phyloP scores from a whole-genome alignment of 83 land plant species.

The Diphasiastrum complanatum region DNA sequence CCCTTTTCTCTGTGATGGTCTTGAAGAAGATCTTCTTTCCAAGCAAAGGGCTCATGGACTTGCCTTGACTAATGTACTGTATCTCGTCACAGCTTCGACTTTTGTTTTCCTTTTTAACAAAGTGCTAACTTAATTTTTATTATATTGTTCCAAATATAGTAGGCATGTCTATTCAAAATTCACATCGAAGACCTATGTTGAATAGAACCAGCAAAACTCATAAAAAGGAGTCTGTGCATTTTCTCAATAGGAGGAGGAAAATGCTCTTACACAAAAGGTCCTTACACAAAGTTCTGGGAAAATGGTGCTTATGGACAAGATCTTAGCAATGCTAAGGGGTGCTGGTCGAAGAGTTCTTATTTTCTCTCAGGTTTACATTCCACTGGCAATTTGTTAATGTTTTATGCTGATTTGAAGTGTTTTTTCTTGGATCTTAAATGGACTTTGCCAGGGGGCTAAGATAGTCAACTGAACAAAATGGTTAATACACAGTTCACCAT shows the following conservation, averaged over 20 bases:
- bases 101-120: too few species aligned
- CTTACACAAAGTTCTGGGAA: slow-evolving; percentile 32
- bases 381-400: background rate
- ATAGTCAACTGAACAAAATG: too few species aligned
- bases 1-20: slow-evolving; percentile 31
- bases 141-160: background rate
- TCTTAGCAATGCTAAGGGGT: slow-evolving; percentile 29
- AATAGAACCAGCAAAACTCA: background rate
- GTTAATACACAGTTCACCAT: slow-evolving; percentile 28
- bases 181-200: too few species aligned
- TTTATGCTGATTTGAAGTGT: too few species aligned
- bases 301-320: slow-evolving; percentile 32
- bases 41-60: slow-evolving; percentile 8
- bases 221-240: too few species aligned
- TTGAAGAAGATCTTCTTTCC: slow-evolving; percentile 26
- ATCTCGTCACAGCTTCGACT: too few species aligned
- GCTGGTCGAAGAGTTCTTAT: slow-evolving; percentile 35
- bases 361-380: slow-evolving; percentile 35
- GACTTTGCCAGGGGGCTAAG: too few species aligned
- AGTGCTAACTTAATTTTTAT: background rate
- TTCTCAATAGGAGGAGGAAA: background rate
- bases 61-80: too few species aligned
- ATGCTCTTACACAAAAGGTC: background rate
- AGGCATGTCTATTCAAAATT: background rate
- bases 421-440: too few species aligned